Evolutionary conservation across 768 basidiomycete species (phyloP).

Genomic region (Cyathus striatus): DNA sequence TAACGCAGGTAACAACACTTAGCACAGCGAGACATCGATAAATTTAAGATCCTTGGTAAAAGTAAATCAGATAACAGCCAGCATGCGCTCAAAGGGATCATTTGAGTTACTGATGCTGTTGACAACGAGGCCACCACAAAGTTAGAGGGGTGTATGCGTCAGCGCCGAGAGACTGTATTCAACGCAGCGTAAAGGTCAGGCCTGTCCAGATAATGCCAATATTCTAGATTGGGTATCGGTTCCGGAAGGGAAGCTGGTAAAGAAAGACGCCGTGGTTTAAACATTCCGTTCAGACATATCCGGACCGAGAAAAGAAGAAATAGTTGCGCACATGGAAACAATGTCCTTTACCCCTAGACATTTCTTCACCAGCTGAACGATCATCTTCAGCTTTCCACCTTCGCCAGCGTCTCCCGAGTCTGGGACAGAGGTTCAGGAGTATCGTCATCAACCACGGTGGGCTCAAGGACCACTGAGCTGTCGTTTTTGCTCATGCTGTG

Average conservation of each 20-base stretch:
- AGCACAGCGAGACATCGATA: constrained; percentile 43
- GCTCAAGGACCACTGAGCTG: background rate
- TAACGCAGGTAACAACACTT: constrained; percentile 1
- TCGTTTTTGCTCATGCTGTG: background rate
- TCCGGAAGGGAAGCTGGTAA: constrained; percentile 90
- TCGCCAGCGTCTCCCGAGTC: constrained; percentile 72
- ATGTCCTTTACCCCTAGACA: constrained; percentile 93
- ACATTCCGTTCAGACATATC: background rate
- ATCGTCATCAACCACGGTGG: background rate
- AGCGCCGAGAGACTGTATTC: constrained; percentile 29
- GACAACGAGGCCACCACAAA: background rate
- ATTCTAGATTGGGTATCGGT: constrained; percentile 93
- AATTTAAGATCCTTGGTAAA: constrained; percentile 96
- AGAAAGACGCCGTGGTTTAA: constrained; percentile 62
- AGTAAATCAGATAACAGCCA: constrained; percentile 83
- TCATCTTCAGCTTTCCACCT: constrained; percentile 92
- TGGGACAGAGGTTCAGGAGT: constrained; percentile 48
- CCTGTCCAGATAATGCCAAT: constrained; percentile 91
- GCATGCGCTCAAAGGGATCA: constrained; percentile 92
- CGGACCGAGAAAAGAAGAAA: constrained; percentile 1
- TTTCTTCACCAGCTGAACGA: constrained; percentile 86
- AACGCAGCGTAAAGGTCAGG: constrained; percentile 93
- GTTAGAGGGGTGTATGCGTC: no score
- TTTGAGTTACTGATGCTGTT: constrained; percentile 85
- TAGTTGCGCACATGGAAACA: constrained; percentile 72